Conservation (phyloP, 2,329 filamentous ascomycete genomes). For the Diaporthe sp. region DNA sequence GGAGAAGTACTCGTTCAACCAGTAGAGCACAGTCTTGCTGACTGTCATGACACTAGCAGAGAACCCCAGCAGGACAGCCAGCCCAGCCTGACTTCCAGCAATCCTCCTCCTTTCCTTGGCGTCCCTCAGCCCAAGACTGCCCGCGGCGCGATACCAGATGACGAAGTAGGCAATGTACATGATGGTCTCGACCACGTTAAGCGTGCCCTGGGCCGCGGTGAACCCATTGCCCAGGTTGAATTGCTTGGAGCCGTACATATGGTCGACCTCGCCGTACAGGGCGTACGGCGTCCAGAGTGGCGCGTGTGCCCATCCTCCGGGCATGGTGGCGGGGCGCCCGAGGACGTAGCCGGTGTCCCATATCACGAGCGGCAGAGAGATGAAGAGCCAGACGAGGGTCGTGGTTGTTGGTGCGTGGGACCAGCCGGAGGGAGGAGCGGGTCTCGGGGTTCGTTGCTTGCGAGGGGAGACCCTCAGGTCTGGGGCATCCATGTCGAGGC, state of each 20-base stretch:
- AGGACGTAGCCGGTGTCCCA: conserved; percentile 89
- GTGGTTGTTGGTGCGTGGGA: conserved; percentile 60
- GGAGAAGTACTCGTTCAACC: conserved; percentile 70
- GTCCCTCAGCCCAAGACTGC: conserved; percentile 43
- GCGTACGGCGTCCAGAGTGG: conserved; percentile 84
- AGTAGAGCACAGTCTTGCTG: conserved; percentile 73
- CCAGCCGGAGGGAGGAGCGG: conserved; percentile 49
- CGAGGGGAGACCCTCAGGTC: conserved; percentile 31
- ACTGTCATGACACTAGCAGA: conserved; percentile 71
- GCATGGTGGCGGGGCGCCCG: conserved; percentile 85
- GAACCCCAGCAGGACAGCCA: conserved; percentile 64
- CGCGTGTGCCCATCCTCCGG: conserved; percentile 78
- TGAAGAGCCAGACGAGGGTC: conserved; percentile 76
- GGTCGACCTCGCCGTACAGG: conserved; percentile 84
- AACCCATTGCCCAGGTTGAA: conserved; percentile 79
- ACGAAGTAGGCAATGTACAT: conserved; percentile 52
- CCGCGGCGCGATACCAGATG: conserved; percentile 50
- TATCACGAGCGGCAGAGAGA: conserved; percentile 82
- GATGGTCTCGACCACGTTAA: conserved; percentile 54
- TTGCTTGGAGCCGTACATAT: conserved; percentile 84
- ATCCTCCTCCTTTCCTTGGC: conserved; percentile 52
- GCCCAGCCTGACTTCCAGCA: conserved; percentile 58
- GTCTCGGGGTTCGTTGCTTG: conserved; percentile 26
- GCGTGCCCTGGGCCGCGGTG: conserved; percentile 77
- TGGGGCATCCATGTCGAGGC: conserved; percentile 28